phyloP scores from a whole-genome alignment of 2,329 filamentous ascomycete genomes.

The Thermoascus crustaceus region DNA sequence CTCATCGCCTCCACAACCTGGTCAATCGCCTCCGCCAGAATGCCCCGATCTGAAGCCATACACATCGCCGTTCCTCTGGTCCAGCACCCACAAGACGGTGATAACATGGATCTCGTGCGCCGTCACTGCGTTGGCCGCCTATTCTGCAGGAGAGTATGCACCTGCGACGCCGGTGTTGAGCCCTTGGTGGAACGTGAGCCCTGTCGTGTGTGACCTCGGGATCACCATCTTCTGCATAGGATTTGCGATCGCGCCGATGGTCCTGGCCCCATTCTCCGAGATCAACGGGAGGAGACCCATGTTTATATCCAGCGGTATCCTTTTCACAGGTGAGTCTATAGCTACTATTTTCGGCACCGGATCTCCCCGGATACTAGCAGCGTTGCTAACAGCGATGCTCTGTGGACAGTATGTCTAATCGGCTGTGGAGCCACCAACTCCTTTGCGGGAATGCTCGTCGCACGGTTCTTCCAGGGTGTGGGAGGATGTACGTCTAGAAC shows the following conservation, averaged over 20 bases:
- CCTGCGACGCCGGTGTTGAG: conserved; percentile 60
- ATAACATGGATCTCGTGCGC: conserved; percentile 66
- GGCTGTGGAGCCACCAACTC: conserved; percentile 63
- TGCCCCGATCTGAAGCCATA: conserved; percentile 60
- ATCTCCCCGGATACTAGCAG: too few species aligned
- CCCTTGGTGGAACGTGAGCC: conserved; percentile 55
- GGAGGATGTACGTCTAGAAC: conserved; percentile 56
- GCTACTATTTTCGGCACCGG: too few species aligned
- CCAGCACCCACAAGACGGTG: conserved; percentile 57
- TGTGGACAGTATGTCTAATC: conserved; percentile 49
- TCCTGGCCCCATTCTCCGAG: conserved; percentile 22
- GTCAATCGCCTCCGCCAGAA: conserved; percentile 40
- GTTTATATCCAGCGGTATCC: conserved; percentile 62
- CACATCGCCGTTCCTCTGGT: conserved; percentile 66
- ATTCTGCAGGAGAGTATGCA: conserved; percentile 72
- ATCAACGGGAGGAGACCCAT: conserved; percentile 51
- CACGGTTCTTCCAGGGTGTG: conserved; percentile 68
- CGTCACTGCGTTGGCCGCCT: conserved; percentile 70
- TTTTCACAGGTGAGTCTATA: conserved; percentile 56
- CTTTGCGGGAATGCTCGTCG: conserved; percentile 65
- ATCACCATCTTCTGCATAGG: conserved; percentile 77
- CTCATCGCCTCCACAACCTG: conserved; percentile 21
- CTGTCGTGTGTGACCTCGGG: conserved; percentile 60
- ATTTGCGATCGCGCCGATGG: conserved; percentile 78
- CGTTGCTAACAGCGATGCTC: conserved; percentile 7